Base-by-base conservation (phyloP, 2,329 filamentous ascomycete genomes). In the Trichoderma polysporum region DNA sequence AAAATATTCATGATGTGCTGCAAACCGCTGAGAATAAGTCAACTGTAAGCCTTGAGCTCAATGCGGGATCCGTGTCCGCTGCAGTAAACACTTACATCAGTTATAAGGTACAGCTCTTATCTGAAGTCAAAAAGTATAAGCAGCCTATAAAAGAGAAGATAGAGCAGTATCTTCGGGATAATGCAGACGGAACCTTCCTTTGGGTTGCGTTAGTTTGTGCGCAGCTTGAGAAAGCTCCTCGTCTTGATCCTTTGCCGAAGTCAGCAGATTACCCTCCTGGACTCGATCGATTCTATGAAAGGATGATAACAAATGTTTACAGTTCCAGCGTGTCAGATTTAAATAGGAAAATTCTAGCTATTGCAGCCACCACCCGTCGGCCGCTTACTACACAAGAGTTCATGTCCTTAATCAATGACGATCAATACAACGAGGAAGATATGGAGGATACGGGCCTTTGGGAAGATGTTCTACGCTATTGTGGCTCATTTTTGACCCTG, bases 31-130 rank as follows among this genome's bases (percentile, higher is more conserved):
- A 61, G 0, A 33, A 71, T 12, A 72, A 73, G n/a, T 17, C 70
- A 3, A 75, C 66, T 33, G 64, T 82, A 0, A 67, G 66, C 31
- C 76, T 81, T 5, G 78, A 83, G 60, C 68, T 80, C 2, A 82
- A 81, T 63, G 49, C 70, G 8, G 58, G 74, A 0, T 73, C 71
- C 0, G 71, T 82, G 10, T 74, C 77, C 7, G 17, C 33, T 2
- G 80, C 81, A 39, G 77, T 84, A 4, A 27, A 67, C 1, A 56
- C n/a, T 2, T 85, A 79, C 45, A 82, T 83, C 57, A 3, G 73
- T 0, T 41, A 71, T 45, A 79, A 79, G 64, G 74, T 81, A 0
- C 4, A 29, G 1, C 2, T 74, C 2, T 68, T 83, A n/a, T 66
- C 72, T 4, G 4, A 56, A 8, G 19, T 15, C 1, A 70, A 72